Evolutionary conservation across 2,329 filamentous ascomycete species (phyloP), one percentile per base, ranked within the genome.

Genomic region (Penicillium corylophilum): DNA sequence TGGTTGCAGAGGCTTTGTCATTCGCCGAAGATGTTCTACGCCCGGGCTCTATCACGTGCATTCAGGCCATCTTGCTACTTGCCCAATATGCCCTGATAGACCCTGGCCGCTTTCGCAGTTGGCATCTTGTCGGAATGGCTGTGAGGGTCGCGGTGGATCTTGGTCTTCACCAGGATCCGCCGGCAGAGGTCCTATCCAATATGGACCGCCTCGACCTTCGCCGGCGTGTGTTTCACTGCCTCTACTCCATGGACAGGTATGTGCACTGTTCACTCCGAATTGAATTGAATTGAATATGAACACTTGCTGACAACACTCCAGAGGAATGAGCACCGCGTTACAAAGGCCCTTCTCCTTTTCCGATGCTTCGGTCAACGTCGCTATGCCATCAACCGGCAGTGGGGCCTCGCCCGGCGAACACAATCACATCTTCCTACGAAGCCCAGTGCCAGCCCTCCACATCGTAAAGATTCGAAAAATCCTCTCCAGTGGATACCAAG

Each of bases 321-420:
- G 90, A 65, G 86, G 89, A 10, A 92, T 95, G 41, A 95, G 91
- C 61, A 88, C 96, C 77, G 89, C 93, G 4, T 85, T 95, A 60
- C 89, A 89, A 10, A 82, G 90, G 29, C 87, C 91, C 0, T 96
- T 96, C 69, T 96, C 93, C 0, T 96, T 97, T 66, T 93, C 90
- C 0, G 93, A 97, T 66, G 90, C 93, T 50, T 88, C 92, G 5
- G 82, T 89, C 23, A 87, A 89, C 59, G 92, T 97, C 26, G 83
- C 82, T n/a, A 82, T 91, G 55, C 90, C 91, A 1, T 70, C 71
- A 73, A 60, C 72, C 74, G 64, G 69, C 70, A 42, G 73, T 68
- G 62, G 76, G 67, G 52, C 80, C 68, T 59, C 79, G 74, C 62
- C 80, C 71, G 50, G 48, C 24, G 60, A 65, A 28, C 66, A 74